Conservation (phyloP, 345 rosid species). For the Microthlaspi erraticum region DNA sequence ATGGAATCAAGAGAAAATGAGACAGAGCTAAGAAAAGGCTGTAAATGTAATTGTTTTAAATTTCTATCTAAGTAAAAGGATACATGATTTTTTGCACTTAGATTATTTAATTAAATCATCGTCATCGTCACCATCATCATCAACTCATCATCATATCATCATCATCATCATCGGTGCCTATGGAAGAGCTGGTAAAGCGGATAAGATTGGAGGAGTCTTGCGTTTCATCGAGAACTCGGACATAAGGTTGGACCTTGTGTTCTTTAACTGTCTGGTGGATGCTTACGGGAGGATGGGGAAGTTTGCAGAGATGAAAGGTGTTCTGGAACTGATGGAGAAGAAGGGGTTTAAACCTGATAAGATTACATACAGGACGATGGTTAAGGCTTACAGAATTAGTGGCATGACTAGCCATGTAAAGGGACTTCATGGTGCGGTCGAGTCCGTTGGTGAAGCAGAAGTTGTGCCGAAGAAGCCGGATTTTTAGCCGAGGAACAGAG, state of each 20-base stretch:
- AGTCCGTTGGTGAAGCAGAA: constrained; percentile 48
- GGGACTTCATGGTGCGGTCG: constrained; percentile 53
- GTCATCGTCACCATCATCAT: too few relatives aligned
- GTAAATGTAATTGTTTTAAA: too few relatives aligned
- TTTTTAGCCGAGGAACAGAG: constrained; percentile 40
- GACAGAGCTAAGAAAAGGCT: too few relatives aligned
- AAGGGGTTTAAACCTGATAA: constrained; percentile 78
- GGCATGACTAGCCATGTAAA: constrained; percentile 76
- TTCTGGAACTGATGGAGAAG: constrained; percentile 70
- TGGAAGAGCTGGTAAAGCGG: constrained; percentile 69
- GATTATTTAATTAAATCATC: too few relatives aligned
- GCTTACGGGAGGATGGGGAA: constrained; percentile 85
- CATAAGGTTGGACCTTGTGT: constrained; percentile 69
- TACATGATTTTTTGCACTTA: too few relatives aligned
- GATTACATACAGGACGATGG: constrained; percentile 84
- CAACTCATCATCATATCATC: too few relatives aligned
- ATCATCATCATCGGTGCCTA: too few relatives aligned
- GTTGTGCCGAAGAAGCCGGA: constrained; percentile 55
- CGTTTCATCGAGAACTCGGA: constrained; percentile 84
- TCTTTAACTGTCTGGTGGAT: constrained; percentile 89
- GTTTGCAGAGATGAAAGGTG: constrained; percentile 91
- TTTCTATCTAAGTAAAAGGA: too few relatives aligned
- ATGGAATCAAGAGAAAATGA: too few relatives aligned
- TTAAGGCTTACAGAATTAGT: constrained; percentile 64
- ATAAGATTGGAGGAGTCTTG: constrained; percentile 70